A percentile compares a stretch with the other conserved stretches of the same genome.
These are phyloP conservation scores for Talaromyces proteolyticus DNA, from an alignment of 495 filamentous ascomycete species.

Conservation along the genomic window DNA sequence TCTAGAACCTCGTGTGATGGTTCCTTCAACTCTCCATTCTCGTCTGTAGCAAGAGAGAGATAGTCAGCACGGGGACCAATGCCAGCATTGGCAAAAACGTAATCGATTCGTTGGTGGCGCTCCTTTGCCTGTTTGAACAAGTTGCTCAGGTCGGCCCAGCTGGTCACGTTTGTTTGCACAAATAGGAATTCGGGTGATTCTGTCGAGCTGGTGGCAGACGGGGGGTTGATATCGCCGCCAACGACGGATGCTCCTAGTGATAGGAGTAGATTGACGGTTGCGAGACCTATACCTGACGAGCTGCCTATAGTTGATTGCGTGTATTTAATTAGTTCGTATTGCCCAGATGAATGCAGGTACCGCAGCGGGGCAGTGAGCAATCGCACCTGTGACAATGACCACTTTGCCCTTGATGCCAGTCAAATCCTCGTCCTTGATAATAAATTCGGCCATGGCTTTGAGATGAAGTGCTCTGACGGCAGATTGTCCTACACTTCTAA, in stretches of 20 bases:
- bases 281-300: constrained; percentile 43
- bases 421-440: constrained; percentile 14
- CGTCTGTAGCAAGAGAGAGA: constrained; percentile 31
- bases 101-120: constrained; percentile 38
- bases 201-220: constrained; percentile 19
- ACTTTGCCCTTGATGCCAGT: constrained; percentile 35
- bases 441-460: constrained; percentile 2
- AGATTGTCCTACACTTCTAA: no score
- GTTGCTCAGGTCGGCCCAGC: constrained; percentile 31
- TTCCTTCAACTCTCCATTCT: constrained; percentile 31
- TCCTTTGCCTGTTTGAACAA: constrained; percentile 33
- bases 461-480: neutral
- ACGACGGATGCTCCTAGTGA: constrained; percentile 38
- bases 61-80: constrained; percentile 31
- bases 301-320: constrained; percentile 26
- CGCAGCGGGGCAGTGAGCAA: neutral
- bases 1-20: constrained; percentile 31
- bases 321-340: constrained; percentile 2
- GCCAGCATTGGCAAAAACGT: constrained; percentile 47
- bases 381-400: constrained; percentile 42
- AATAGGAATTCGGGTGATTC: constrained; percentile 19
- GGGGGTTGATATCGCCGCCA: constrained; percentile 31
- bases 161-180: constrained; percentile 29
- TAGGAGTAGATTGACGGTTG: constrained; percentile 38
- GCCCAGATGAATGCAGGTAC: neutral